Base-by-base conservation (phyloP, 805 yeast genomes). In the Yarrowia sp. region DNA sequence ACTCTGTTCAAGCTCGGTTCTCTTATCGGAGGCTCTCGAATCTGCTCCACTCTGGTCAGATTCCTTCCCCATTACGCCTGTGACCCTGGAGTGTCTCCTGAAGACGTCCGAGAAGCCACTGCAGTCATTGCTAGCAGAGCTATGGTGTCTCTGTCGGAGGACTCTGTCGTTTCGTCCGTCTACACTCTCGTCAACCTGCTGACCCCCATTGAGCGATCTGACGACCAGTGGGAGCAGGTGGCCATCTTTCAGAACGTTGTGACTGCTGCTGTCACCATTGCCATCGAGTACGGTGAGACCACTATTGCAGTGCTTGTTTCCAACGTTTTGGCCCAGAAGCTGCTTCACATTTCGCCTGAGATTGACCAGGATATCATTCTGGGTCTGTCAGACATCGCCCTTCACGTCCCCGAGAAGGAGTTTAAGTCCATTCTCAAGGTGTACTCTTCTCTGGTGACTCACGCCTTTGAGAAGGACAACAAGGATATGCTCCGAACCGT, bases 121-220 rank as follows among this genome's bases (percentile, higher is more conserved):
- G 74, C 76, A 63, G 77, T 83, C 38, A 83, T 92, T 40, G 88
- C 92, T 0, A 30, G 41, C 43, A 74, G 82, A 56, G 91, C 92
- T 3, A 78, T 90, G 68, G 83, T 82, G 65, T 83, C 84, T 9
- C 78, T 89, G 62, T 84, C 92, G 19, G 93, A 91, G 71, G 97
- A 92, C 72, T 84, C 90, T 1, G 86, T 89, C 22, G 89, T 92
- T 9, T 87, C 96, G 8, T 83, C 93, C 0, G 85, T 95, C 61
- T 95, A 95, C 75, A 86, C 96, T 0, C 80, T 93, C 68, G 85
- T 89, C 19, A 95, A 95, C 72, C 74, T 89, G 66, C 76, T 93
- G 33, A 83, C 87, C 61, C 83, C 80, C 62, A 61, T 61, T 35
- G 64, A 44, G 21, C 62, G 66, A 19, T n/a, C 56, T 65, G 28